Base-by-base conservation (phyloP, 2,329 filamentous ascomycete genomes). In the Trichoderma sp. region DNA sequence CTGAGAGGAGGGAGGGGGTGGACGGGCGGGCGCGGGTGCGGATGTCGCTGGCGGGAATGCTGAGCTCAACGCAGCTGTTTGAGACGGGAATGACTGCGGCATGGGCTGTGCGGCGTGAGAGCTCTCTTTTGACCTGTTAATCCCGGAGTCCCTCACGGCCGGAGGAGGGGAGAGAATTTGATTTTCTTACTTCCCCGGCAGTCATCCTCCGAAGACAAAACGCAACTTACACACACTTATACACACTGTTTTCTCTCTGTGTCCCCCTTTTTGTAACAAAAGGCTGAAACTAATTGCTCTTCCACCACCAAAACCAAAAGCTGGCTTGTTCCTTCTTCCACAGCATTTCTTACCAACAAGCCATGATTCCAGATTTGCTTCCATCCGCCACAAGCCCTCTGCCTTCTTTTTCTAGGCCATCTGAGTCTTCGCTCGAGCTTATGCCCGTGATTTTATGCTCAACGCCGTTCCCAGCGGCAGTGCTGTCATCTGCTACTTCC, bases 361-460 rank as follows among this genome's bases (percentile, higher is more conserved):
- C 64, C 81, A 85, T 63, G 91, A 93, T 82, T 81, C 82, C 26
- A 83, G 84, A 66, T 86, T 86, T 76, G 82, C 84, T 71, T 71
- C 76, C 60, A 81, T 86, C 72, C 82, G 82, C 73, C 76, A 76
- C 14, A 78, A 79, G 2, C 79, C 82, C 0, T 70, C 74, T 26
- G 81, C 81, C 15, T 86, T 81, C 73, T 73, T 82, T 66, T 87
- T 86, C 4, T 91, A 93, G 79, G 90, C 90, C 7, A 85, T 86
- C 0, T 93, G 90, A 91, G 89, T 92, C 2, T 88, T 88, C 88
- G 2, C 82, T 92, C n/a, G 90, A 88, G 78, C 83, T 91, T 5
- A 83, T 91, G 75, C 91, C 91, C 12, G 86, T 93, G 9, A 81
- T 92, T 6, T 92, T 6, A 86, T 89, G 3, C 77, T 92, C 70